Base-by-base conservation (phyloP, 805 yeast species). In the Huiozyma naganishii region DNA sequence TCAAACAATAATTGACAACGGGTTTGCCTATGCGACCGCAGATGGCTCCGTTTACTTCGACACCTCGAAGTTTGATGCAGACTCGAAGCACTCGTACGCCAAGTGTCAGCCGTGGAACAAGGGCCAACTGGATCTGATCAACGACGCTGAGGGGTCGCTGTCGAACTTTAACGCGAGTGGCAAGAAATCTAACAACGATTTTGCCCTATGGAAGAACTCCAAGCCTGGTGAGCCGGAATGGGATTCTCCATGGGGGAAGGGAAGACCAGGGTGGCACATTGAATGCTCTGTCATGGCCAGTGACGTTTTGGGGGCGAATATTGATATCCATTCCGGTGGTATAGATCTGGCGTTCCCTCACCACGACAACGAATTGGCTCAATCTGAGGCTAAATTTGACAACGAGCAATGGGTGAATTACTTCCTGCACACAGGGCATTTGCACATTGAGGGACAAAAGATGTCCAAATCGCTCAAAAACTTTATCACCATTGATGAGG, bases 181-280 rank as follows among this genome's bases (percentile, higher is more conserved):
- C 27, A 90, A 92, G 66, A 74, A 71, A 53, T 80, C 79, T 44
- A 64, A 83, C 2, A 83, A 85, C 23, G 98, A 92, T 64, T 92
- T 92, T 66, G 98, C 98, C 1, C 72, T 92, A 32, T 92, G 98
- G 98, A 92, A 92, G 62, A 78, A 89, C 0, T 83, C 95, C 6
- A 92, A 92, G 61, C 90, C 95, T 6, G 98, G 98, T 54, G 98
- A 92, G 67, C 98, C 98, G 27, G 75, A 79, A 40, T 92, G 97
- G 97, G 76, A 72, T 6, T 86, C 96, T 2, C 89, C 90, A 28
- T 92, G 97, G 97, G 98, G 98, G 27, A 71, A 71, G 46, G 98
- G 98, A 42, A 81, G 98, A 63, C 98, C 98, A 10, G 98, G 98
- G 4, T 92, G 98, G 98, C 98, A 92, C 63, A 92, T 92, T 62